A percentile compares a stretch with the other conserved stretches of the same genome.
phyloP scores from a whole-genome alignment of 148 eudicot species.

The Chenopodium formosanum region DNA sequence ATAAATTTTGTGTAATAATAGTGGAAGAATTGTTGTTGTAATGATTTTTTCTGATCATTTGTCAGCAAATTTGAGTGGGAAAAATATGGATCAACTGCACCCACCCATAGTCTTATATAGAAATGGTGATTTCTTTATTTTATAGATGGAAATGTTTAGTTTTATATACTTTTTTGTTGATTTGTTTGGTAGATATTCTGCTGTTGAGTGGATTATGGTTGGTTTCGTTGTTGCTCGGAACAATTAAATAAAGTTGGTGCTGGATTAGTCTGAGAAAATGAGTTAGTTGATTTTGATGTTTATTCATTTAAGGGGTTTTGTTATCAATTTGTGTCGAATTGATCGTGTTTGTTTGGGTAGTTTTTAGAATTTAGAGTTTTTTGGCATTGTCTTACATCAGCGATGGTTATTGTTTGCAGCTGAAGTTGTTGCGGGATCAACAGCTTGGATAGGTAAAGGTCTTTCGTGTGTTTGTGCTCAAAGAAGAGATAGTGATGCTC shows the following conservation, averaged over 20 bases:
- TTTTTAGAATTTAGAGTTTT: neutral
- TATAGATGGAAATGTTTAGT: neutral
- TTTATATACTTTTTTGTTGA: neutral
- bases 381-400: slow-evolving; percentile 3
- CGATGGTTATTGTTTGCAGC: slow-evolving; percentile 46
- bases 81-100: slow-evolving; percentile 38
- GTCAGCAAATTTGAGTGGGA: slow-evolving; percentile 12
- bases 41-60: slow-evolving; percentile 15
- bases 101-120: slow-evolving; percentile 35
- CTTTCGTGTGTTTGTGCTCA: slow-evolving; percentile 99
- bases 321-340: neutral
- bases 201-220: neutral
- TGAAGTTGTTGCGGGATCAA: slow-evolving; percentile 96
- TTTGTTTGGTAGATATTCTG: neutral
- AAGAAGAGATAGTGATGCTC: slow-evolving; percentile 83
- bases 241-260: neutral
- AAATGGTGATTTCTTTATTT: slow-evolving; percentile 35
- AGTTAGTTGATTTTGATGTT: neutral
- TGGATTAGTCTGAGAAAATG: neutral
- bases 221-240: neutral
- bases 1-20: neutral
- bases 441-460: slow-evolving; percentile 98
- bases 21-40: slow-evolving; percentile 11
- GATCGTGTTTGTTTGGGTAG: neutral
- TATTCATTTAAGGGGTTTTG: neutral